Base-by-base conservation (phyloP, 106 monocot species). In the Dendrobium nobile region DNA sequence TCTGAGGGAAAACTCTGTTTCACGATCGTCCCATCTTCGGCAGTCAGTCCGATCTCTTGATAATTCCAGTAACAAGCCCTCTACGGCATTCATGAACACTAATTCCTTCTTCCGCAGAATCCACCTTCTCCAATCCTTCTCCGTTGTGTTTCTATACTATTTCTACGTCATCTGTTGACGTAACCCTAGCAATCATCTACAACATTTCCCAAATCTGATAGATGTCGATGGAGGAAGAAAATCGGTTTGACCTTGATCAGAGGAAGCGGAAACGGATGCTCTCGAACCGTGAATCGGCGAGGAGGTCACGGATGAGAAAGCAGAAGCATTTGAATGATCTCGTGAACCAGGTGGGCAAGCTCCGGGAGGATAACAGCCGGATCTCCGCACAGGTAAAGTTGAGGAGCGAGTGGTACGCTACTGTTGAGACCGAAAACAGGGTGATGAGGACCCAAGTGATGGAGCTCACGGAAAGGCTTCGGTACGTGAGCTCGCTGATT, bases 221-320 rank as follows among this genome's bases (percentile, higher is more conserved):
- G 64, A 65, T 65, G 64, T 65, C 26, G 64, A 65, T 11, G 64
- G 64, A 65, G 64, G 85, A 90, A 51, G 51, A 51, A 51, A 51
- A 13, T 10, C 51, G 51, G 13, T 13, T 51, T 15, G 51, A 51
- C 15, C 3, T 51, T 51, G 51, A 51, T 15, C 87, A 90, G 79
- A 24, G 87, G 72, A 81, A 81, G 55, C 82, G 79, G 78, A 82
- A 87, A 31, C 72, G 90, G 82, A 87, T 87, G 85, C 80, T 87
- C 47, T 90, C 90, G 6, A 90, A 90, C 79, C 67, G 87, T 15
- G 90, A 90, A 77, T 90, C 87, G 2, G 90, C 90, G 6, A 78
- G 87, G 17, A 75, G 90, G 42, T 90, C 90, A 19, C 90, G 90
- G 27, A 80, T 87, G 85, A 81, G 90, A 70, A 90, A 90, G 84